Base-by-base conservation (phyloP, 148 eudicot species). In the Polygonum maritimum region DNA sequence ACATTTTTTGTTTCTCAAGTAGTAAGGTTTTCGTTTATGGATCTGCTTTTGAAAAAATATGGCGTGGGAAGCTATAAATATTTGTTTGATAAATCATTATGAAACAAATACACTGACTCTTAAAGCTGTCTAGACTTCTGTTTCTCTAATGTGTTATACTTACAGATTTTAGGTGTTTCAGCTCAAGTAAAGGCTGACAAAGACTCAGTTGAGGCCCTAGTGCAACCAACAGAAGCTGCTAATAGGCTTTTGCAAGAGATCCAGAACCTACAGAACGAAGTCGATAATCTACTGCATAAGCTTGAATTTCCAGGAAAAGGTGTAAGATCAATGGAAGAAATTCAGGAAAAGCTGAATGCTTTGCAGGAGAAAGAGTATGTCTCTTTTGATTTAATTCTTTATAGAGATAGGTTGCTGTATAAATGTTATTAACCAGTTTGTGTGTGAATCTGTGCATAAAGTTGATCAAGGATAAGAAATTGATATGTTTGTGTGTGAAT, bases 131-230 rank as follows among this genome's bases (percentile, higher is more conserved):
- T 31, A 38, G 31, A 7, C 38, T 12, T 60, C 35, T 2, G 62
- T 15, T 57, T 74, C 45, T 78, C 62, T 79, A 39, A 58, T 44
- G 19, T 75, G 67, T n/a, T n/a, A 9, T 47, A 74, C 75, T 74
- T 85, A 75, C 82, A 95, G 99, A 87, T 90, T 19, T 71, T 90
- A 67, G 96, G 99, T 74, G 88, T 91, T 76, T 86, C 83, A 75
- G 96, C 91, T 79, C 99, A 95, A 82, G 81, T 92, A 73, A 92
- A 91, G 82, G 84, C 92, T 75, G 99, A 95, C 36, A 95, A 95
- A 80, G 97, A 89, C 80, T 85, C 83, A 5, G 82, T 89, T 83
- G 97, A 95, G 83, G 83, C 87, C 57, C 80, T 95, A 81, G 74
- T 87, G 79, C 90, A 84, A 55, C 97, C 88, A 76, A 87, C 85